phyloP scores from a whole-genome alignment of 139 green algal genomes.

The Deuterostichococcus epilithicus region DNA sequence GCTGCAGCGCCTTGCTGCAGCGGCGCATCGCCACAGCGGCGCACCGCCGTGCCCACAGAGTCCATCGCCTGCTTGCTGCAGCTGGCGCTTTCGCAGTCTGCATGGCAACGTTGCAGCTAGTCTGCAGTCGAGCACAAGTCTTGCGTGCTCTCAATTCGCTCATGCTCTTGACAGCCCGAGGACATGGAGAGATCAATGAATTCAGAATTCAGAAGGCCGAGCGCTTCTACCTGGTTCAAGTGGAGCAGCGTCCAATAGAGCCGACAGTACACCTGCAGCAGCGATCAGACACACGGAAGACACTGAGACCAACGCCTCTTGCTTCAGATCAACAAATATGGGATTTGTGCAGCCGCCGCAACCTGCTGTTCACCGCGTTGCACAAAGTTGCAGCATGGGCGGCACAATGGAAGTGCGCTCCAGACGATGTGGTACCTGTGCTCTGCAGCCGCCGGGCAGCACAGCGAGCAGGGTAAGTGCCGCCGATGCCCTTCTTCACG shows the following conservation, averaged over 20 bases:
- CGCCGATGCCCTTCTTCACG: slow-evolving; percentile 56
- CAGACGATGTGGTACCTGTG: no score
- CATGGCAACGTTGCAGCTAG: neutral
- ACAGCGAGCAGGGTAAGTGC: slow-evolving; percentile 49
- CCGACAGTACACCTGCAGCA: neutral
- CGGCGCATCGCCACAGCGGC: neutral
- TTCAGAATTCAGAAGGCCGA: neutral
- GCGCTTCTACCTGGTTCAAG: no score
- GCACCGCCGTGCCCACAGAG: no score
- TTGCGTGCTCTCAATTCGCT: neutral
- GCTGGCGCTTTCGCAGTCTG: neutral
- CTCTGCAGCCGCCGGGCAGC: slow-evolving; percentile 31
- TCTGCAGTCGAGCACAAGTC: neutral
- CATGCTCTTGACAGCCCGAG: neutral
- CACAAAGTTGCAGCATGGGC: slow-evolving; percentile 10
- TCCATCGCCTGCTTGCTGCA: neutral
- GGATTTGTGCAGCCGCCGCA: neutral
- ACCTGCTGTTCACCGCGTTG: neutral
- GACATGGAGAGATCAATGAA: neutral
- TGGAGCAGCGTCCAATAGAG: no score
- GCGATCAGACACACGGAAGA: neutral
- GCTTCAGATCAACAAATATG: no score
- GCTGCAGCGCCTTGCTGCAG: slow-evolving; percentile 11
- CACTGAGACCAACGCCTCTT: neutral
- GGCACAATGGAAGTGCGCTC: no score